These are phyloP conservation scores for Colletotrichum sp. DNA, from an alignment of 2,329 filamentous ascomycete species.

Conservation along the genomic window DNA sequence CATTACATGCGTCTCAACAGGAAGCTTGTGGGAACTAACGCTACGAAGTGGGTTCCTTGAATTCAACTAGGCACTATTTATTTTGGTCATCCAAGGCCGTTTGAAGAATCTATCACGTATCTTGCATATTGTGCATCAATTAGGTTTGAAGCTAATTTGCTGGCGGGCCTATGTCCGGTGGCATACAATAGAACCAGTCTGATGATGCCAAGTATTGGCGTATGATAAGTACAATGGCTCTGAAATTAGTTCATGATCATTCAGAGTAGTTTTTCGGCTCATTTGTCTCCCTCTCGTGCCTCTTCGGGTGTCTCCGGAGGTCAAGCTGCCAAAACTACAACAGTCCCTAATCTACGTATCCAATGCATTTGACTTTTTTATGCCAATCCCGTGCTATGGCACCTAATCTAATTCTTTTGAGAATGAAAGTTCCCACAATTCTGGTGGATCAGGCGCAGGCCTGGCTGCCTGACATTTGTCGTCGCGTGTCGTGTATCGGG, in stretches of 20 bases:
- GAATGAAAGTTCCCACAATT: neutral
- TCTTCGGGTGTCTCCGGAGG: neutral
- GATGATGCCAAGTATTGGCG: too few species aligned
- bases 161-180: neutral
- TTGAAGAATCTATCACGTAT: neutral
- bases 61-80: neutral
- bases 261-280: neutral
- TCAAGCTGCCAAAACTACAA: neutral
- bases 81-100: neutral
- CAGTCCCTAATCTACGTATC: neutral
- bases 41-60: neutral
- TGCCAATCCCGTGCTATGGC: neutral
- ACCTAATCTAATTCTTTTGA: neutral
- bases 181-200: neutral
- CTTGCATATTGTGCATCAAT: neutral
- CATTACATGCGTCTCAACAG: neutral
- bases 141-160: neutral
- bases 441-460: neutral
- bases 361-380: neutral
- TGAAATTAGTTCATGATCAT: too few species aligned
- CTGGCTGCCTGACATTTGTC: neutral
- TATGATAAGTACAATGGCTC: too few species aligned
- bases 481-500: neutral
- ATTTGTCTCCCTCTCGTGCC: neutral
- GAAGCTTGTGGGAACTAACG: neutral